Conservation (phyloP, 768 basidiomycete species). For the Suillus fuscotomentosus region DNA sequence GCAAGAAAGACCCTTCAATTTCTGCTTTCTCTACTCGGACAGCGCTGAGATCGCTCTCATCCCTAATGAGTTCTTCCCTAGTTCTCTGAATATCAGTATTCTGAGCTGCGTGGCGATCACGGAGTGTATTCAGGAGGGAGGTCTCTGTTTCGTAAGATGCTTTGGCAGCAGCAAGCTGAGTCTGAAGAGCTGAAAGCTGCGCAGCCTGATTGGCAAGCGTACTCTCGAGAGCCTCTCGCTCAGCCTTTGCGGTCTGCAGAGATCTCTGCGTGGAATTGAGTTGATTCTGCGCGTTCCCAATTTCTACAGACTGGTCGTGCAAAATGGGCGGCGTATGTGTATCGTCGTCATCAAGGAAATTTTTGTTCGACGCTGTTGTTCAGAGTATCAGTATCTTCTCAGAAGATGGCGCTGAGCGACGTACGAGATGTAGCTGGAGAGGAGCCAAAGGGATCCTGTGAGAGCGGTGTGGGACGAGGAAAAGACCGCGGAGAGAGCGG, state of each 20-base stretch:
- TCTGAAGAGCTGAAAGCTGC: slow-evolving; percentile 78
- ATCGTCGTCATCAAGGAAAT: slow-evolving; percentile 73
- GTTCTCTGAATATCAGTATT: slow-evolving; percentile 67
- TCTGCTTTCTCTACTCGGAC: slow-evolving; percentile 88
- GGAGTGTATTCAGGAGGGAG: slow-evolving; percentile 61
- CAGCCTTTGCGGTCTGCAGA: slow-evolving; percentile 60
- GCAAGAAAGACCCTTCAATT: slow-evolving; percentile 78
- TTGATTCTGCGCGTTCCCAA: slow-evolving; percentile 87
- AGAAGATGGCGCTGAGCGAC: slow-evolving; percentile 5
- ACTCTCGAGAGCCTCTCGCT: slow-evolving; percentile 65
- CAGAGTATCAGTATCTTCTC: slow-evolving; percentile 5
- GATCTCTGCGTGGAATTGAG: slow-evolving; percentile 76
- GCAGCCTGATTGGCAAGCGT: slow-evolving; percentile 64
- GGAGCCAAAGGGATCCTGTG: slow-evolving; percentile 52
- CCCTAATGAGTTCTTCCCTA: slow-evolving; percentile 77
- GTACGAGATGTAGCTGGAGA: slow-evolving; percentile 27
- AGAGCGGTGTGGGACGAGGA: slow-evolving; percentile 17
- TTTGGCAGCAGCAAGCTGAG: slow-evolving; percentile 80
- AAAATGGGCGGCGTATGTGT: slow-evolving; percentile 47
- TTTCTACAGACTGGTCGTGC: slow-evolving; percentile 78
- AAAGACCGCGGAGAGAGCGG: slow-evolving; percentile 30
- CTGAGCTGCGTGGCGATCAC: slow-evolving; percentile 68
- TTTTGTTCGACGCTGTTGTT: slow-evolving; percentile 30
- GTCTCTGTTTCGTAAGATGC: slow-evolving; percentile 86
- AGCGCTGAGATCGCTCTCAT: slow-evolving; percentile 91